Base-by-base conservation (phyloP, 768 basidiomycete genomes). In the Hypsizygus marmoreus region DNA sequence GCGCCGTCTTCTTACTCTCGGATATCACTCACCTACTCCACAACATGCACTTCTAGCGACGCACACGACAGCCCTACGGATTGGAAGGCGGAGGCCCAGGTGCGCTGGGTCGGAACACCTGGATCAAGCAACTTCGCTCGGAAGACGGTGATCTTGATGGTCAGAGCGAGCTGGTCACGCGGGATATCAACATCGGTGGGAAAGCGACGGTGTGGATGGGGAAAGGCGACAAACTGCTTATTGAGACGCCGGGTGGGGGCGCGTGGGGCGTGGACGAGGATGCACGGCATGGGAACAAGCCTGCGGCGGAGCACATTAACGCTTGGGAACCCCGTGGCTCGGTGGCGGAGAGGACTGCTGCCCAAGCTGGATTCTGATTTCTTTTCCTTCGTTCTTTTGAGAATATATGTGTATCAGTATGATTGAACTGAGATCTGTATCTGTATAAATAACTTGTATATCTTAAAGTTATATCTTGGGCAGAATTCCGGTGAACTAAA, bases 221-320 rank as follows among this genome's bases (percentile, higher is more conserved):
- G 28, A 88, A 91, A 57, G 88, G 91, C 5, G 93, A 97, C 60
- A 72, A 75, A 39, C 62, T 97, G 48, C 55, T 86, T 47, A 82
- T 95, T 38, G 84, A 93, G 68, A 95, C 94, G 0, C 94, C 94
- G 0, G 94, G 94, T 1, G 94, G 86, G 7, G 94, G 94, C 6
- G 94, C 83, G 2, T 95, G 88, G 88, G 93, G 93, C 1, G 60
- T 51, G 12, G 54, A 57, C 8, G 70, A 71, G 43, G 66, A 59
- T 25, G 58, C 34, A 53, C 38, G 34, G 6, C 34, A 50, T 25
- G 47, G 37, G 45, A 58, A 49, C 57, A 68, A 68, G 53, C 52
- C 45, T 25, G 37, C 40, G n/a, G 47, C 49, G 33, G 52, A 47
- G 17, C 72, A 80, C 61, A 58, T 64, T 33, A 65, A 59, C 22